phyloP scores from a whole-genome alignment of 1,284 basidiomycete species.

The Microbotryum saponariae region DNA sequence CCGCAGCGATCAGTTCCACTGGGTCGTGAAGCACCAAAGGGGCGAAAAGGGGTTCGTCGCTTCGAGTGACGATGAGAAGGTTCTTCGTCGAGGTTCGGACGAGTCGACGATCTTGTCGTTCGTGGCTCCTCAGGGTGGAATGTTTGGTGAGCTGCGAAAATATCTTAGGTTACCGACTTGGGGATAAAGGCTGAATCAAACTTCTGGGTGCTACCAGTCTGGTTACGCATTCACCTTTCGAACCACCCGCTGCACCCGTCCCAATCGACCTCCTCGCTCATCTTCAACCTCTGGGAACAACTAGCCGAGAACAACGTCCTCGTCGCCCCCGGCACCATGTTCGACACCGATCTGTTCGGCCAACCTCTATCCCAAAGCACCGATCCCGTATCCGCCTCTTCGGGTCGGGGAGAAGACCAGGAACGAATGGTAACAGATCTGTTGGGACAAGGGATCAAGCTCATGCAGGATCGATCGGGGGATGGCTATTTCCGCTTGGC shows the following conservation, averaged over 20 bases:
- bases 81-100: constrained; percentile 6
- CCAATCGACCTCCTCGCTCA: constrained; percentile 43
- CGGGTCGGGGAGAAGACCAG: not conserved
- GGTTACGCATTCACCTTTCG: constrained; percentile 60
- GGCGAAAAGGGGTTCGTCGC: constrained; percentile 19
- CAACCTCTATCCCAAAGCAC: not conserved
- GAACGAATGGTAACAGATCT: no score
- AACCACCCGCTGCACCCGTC: constrained; percentile 51
- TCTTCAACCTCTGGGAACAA: constrained; percentile 52
- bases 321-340: constrained; percentile 55
- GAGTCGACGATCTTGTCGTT: constrained; percentile 28
- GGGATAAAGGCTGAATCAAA: no score
- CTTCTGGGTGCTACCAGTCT: constrained; percentile 41
- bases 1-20: no score
- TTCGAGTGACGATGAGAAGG: constrained; percentile 9
- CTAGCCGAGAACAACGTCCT: constrained; percentile 57
- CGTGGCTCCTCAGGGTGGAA: constrained; percentile 34
- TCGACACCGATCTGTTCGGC: constrained; percentile 42
- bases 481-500: constrained; percentile 56
- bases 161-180: no score
- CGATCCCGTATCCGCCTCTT: not conserved
- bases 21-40: not conserved
- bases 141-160: constrained; percentile 27
- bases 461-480: constrained; percentile 20
- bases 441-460: no score